Percentiles rank a stretch among this genome's conserved stretches.
These are phyloP conservation scores for Lactarius trivialis DNA, from an alignment of 768 basidiomycete genomes.

Conservation along the genomic window DNA sequence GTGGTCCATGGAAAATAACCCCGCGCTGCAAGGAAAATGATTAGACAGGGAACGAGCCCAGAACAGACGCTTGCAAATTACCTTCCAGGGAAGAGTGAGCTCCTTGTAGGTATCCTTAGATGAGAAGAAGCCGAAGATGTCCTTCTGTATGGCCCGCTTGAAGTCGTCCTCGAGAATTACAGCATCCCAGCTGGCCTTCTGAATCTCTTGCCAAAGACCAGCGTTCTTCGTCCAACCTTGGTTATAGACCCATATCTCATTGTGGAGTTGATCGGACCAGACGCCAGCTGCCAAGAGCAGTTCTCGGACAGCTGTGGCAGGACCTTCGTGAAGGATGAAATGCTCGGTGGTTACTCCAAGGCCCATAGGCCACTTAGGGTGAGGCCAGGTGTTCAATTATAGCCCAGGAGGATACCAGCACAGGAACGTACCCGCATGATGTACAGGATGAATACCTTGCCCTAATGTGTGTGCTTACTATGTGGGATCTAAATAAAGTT, in stretches of 20 bases:
- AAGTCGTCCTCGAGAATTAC: constrained; percentile 64
- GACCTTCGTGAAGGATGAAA: constrained; percentile 58
- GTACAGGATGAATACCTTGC: constrained; percentile 4
- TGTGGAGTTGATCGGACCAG: constrained; percentile 47
- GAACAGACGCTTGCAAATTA: constrained; percentile 22
- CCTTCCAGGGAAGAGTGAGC: constrained; percentile 80
- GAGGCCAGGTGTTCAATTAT: background rate
- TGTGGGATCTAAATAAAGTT: background rate
- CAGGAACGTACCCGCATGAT: constrained; percentile 29
- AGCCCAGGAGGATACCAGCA: background rate
- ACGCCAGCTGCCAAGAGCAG: constrained; percentile 49
- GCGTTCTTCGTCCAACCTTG: constrained; percentile 61
- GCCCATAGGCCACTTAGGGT: constrained; percentile 29
- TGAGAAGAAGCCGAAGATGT: constrained; percentile 75
- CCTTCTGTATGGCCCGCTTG: constrained; percentile 63
- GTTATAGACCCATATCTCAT: constrained; percentile 76
- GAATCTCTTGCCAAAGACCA: constrained; percentile 45
- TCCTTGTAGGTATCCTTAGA: constrained; percentile 67
- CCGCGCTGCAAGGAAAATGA: constrained; percentile 48
- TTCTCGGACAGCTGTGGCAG: constrained; percentile 43
- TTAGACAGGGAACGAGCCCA: background rate
- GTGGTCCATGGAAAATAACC: constrained; percentile 78
- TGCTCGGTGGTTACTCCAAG: constrained; percentile 29
- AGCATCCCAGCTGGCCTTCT: constrained; percentile 62
- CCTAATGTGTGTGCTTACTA: constrained; percentile 2